These are phyloP conservation scores for Esteya vermicola DNA, from an alignment of 2,329 filamentous ascomycete genomes.

Conservation along the genomic window DNA sequence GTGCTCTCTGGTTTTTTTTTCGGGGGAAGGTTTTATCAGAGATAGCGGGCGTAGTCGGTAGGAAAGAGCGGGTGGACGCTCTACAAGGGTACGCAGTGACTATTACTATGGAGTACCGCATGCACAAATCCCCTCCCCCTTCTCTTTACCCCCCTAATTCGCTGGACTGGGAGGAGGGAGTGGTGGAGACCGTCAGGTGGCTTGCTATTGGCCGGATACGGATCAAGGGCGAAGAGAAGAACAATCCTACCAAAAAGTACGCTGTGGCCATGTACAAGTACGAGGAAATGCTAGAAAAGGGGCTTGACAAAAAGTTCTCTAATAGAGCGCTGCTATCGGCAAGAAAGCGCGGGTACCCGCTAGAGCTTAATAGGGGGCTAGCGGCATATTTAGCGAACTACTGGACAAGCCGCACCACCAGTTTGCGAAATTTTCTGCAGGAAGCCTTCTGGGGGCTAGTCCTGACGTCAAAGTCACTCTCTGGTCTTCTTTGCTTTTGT, in stretches of 20 bases:
- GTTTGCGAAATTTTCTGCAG: too few species aligned
- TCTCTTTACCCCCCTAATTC: conserved; percentile 2
- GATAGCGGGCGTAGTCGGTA: conserved; percentile 10
- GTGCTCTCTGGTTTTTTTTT: conserved; percentile 11
- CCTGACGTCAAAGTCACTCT: too few species aligned
- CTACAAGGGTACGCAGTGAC: too few species aligned
- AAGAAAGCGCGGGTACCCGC: conserved; percentile 1
- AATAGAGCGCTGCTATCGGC: too few species aligned
- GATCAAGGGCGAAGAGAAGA: neutral
- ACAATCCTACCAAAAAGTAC: neutral
- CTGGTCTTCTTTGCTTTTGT: too few species aligned
- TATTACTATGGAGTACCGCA: too few species aligned
- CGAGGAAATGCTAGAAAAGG: neutral
- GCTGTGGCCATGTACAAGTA: too few species aligned
- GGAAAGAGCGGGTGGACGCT: conserved; percentile 1
- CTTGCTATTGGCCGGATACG: conserved; percentile 7
- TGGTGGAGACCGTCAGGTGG: neutral
- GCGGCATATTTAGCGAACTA: conserved; percentile 2
- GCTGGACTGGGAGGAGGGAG: conserved; percentile 2
- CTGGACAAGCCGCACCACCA: neutral
- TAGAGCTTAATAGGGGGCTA: conserved; percentile 7
- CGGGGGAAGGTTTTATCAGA: conserved; percentile 7
- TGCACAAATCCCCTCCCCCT: neutral
- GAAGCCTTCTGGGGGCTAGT: too few species aligned
- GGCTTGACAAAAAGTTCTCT: neutral